A percentile compares a stretch with the other conserved stretches of the same genome.
These are phyloP conservation scores for Phaseolus lunatus DNA, from an alignment of 306 rosid species.

Conservation along the genomic window DNA sequence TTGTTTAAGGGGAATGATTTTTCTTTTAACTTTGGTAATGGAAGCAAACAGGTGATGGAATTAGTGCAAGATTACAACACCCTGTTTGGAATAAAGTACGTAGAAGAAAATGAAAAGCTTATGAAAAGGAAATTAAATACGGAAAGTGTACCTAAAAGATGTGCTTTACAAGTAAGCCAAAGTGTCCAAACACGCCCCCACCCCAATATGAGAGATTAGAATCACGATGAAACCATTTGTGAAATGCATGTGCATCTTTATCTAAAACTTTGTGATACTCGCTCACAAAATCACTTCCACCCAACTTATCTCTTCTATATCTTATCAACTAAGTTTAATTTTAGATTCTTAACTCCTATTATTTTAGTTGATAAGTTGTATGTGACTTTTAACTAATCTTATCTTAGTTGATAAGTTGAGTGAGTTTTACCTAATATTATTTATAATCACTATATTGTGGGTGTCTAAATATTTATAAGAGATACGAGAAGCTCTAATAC, in stretches of 20 bases:
- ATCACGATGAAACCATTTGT: neutral
- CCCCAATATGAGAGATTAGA: neutral
- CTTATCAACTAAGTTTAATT: too few species aligned
- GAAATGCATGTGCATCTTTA: constrained; percentile 40
- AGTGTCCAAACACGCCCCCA: neutral
- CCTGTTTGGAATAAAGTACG: neutral
- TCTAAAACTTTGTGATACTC: neutral
- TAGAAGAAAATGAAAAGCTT: constrained; percentile 11
- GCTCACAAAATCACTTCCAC: constrained; percentile 28
- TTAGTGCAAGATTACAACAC: neutral
- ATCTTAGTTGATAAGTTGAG: too few species aligned
- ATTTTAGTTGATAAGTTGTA: too few species aligned
- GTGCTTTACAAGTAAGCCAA: constrained; percentile 34
- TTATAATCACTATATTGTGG: too few species aligned
- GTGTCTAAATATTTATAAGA: too few species aligned
- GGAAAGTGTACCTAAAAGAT: constrained; percentile 35
- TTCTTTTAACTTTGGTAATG: neutral
- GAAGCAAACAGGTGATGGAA: neutral
- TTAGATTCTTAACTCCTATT: too few species aligned
- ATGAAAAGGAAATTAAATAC: constrained; percentile 9
- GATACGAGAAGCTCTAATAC: too few species aligned
- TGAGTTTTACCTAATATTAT: too few species aligned
- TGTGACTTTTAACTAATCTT: too few species aligned
- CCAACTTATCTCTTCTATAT: too few species aligned
- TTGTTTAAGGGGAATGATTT: too few species aligned